Evolutionary conservation across 352 stramenopile species (phyloP).

Genomic region (Phytophthora brassicae): DNA sequence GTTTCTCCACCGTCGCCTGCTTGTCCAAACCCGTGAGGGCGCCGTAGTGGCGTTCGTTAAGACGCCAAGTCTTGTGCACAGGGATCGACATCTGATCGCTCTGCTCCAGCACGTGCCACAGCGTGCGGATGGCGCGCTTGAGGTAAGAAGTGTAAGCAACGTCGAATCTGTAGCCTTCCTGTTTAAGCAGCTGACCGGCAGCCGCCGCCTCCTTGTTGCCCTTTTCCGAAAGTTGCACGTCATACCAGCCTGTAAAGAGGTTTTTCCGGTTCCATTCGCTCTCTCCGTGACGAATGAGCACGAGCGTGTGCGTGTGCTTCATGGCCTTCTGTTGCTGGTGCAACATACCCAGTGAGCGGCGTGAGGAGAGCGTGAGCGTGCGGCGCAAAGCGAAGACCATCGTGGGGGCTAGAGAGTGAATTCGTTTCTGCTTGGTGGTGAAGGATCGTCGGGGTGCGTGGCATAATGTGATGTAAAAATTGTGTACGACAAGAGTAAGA

Average conservation of each 20-base stretch:
- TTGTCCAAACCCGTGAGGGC: constrained; percentile 92
- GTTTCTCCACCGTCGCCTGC: constrained; percentile 87
- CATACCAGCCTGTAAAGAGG: constrained; percentile 94
- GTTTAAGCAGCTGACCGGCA: constrained; percentile 87
- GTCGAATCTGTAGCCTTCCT: constrained; percentile 94
- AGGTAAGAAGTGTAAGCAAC: constrained; percentile 95
- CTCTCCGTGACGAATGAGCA: constrained; percentile 94
- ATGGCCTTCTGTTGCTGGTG: constrained; percentile 61
- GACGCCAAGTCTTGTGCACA: constrained; percentile 92
- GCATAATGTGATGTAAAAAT: constrained; percentile 8
- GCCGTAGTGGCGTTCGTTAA: constrained; percentile 93
- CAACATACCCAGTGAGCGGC: constrained; percentile 37
- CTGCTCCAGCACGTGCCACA: constrained; percentile 94
- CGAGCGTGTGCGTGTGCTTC: constrained; percentile 87
- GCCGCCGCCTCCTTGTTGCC: constrained; percentile 91
- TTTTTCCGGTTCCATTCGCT: constrained; percentile 96
- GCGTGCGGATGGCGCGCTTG: constrained; percentile 93
- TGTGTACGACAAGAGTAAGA: neutral
- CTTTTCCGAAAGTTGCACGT: constrained; percentile 91
- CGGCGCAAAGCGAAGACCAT: constrained; percentile 68
- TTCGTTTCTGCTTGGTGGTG: constrained; percentile 33
- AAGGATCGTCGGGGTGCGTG: constrained; percentile 3
- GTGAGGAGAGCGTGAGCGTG: constrained; percentile 45
- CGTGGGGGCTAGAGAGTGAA: constrained; percentile 11
- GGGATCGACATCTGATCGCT: constrained; percentile 95